A percentile compares a stretch with the other conserved stretches of the same genome.
Conservation (phyloP, 1,139 yeast species). For the Diutina neorugosa region DNA sequence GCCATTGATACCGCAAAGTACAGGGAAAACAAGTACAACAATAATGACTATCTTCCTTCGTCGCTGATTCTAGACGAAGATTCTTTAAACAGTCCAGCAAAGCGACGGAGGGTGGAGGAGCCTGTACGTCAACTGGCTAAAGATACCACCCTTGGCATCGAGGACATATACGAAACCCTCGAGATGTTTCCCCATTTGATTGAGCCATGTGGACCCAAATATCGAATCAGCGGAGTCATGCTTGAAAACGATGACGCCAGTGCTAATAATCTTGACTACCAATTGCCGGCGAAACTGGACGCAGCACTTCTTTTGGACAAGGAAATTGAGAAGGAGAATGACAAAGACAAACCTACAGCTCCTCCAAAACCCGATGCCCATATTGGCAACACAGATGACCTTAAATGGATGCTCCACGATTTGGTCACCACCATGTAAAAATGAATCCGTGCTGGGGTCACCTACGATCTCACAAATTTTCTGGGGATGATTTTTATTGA, state of each 20-base stretch:
- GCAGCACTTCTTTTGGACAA: conserved; percentile 7
- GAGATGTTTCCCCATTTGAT: conserved; percentile 54
- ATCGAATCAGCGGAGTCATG: conserved; percentile 38
- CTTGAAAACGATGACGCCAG: conserved; percentile 43
- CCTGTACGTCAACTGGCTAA: conserved; percentile 6
- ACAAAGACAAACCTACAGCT: neutral
- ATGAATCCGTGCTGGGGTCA: too few species aligned
- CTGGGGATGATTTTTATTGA: too few species aligned
- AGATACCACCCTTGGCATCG: conserved; percentile 41
- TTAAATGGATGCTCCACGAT: conserved; percentile 62
- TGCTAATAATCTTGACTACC: conserved; percentile 21
- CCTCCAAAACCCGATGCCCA: conserved; percentile 13
- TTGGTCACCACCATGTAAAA: conserved; percentile 12
- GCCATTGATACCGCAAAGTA: conserved; percentile 63
- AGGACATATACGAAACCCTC: conserved; percentile 54
- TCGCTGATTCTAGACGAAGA: neutral
- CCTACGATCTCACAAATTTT: too few species aligned
- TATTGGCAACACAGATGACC: conserved; percentile 55
- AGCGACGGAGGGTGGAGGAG: neutral
- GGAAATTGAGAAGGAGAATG: neutral
- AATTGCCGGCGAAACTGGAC: conserved; percentile 26
- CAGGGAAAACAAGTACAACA: conserved; percentile 41
- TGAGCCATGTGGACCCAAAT: conserved; percentile 54
- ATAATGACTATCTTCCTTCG: conserved; percentile 22
- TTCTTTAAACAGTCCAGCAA: neutral